Conservation (phyloP, 2,329 filamentous ascomycete genomes). For the Juglanconis juglandina region DNA sequence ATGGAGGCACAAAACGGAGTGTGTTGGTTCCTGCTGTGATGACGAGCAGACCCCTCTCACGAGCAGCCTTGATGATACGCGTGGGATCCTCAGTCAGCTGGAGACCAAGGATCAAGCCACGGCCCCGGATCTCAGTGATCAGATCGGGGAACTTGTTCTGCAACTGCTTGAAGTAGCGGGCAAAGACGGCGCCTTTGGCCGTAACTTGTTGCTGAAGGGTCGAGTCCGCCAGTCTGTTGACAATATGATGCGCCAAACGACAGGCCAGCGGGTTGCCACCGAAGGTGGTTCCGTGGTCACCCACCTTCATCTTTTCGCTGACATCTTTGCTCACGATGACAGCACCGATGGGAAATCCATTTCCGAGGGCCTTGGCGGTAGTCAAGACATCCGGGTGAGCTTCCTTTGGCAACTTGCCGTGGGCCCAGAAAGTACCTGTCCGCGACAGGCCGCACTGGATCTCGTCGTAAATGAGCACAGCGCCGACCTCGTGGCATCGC, state of each 20-base stretch:
- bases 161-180: slow-evolving; percentile 44
- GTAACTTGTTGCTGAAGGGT: slow-evolving; percentile 67
- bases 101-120: slow-evolving; percentile 80
- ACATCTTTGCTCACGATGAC: slow-evolving; percentile 62
- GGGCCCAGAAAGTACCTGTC: slow-evolving; percentile 89
- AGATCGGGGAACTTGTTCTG: slow-evolving; percentile 58
- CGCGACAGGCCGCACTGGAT: slow-evolving; percentile 92
- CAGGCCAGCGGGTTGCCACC: slow-evolving; percentile 87
- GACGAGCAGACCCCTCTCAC: slow-evolving; percentile 81
- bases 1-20: slow-evolving; percentile 82
- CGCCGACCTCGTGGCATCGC: slow-evolving; percentile 81
- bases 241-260: slow-evolving; percentile 80
- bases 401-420: slow-evolving; percentile 67
- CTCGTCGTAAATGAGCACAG: slow-evolving; percentile 90
- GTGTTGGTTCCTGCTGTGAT: slow-evolving; percentile 95
- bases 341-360: slow-evolving; percentile 92
- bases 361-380: slow-evolving; percentile 92
- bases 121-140: slow-evolving; percentile 75
- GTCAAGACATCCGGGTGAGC: slow-evolving; percentile 93
- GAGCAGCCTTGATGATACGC: slow-evolving; percentile 75
- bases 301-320: slow-evolving; percentile 57
- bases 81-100: slow-evolving; percentile 74
- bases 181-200: slow-evolving; percentile 57
- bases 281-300: slow-evolving; percentile 92
- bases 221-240: slow-evolving; percentile 69